Conservation (phyloP, 1,284 basidiomycete genomes). For the Ganoderma meredithae region DNA sequence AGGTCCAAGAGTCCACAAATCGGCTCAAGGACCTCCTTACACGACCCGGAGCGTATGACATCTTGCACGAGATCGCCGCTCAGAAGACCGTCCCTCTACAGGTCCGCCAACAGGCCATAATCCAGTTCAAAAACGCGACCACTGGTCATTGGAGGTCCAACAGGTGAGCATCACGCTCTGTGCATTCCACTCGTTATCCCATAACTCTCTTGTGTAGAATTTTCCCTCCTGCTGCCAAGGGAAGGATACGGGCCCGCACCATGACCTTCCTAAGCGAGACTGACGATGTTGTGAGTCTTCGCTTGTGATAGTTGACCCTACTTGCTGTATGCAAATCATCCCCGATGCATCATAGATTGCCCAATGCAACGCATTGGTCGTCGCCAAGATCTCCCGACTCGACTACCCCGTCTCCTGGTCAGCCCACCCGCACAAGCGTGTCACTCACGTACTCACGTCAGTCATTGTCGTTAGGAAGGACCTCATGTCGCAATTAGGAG, state of each 20-base stretch:
- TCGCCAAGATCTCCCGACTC: slow-evolving; percentile 73
- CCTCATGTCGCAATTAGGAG: slow-evolving; percentile 65
- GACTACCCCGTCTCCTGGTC: slow-evolving; percentile 78
- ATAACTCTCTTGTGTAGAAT: slow-evolving; percentile 51
- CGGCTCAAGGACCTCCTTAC: slow-evolving; percentile 72
- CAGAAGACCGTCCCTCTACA: slow-evolving; percentile 61
- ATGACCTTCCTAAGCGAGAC: slow-evolving; percentile 72
- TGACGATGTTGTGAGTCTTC: slow-evolving; percentile 68
- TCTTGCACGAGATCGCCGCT: slow-evolving; percentile 75
- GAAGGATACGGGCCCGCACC: slow-evolving; percentile 64
- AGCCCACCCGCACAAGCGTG: slow-evolving; percentile 25
- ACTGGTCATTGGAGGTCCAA: slow-evolving; percentile 73
- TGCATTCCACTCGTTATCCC: not conserved
- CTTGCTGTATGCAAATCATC: not conserved
- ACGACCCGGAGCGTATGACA: slow-evolving; percentile 71
- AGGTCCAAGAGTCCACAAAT: slow-evolving; percentile 63
- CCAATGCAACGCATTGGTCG: slow-evolving; percentile 73
- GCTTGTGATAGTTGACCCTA: not conserved
- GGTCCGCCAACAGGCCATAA: slow-evolving; percentile 80
- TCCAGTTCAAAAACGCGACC: slow-evolving; percentile 83
- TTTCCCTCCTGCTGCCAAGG: slow-evolving; percentile 68
- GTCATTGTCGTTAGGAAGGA: slow-evolving; percentile 56
- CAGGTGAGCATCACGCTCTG: slow-evolving; percentile 52
- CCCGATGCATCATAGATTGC: slow-evolving; percentile 60
- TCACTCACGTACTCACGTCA: slow-evolving; percentile 1